Base-by-base conservation (phyloP, 2,329 filamentous ascomycete species). In the Cylindrodendrum hubeiense region DNA sequence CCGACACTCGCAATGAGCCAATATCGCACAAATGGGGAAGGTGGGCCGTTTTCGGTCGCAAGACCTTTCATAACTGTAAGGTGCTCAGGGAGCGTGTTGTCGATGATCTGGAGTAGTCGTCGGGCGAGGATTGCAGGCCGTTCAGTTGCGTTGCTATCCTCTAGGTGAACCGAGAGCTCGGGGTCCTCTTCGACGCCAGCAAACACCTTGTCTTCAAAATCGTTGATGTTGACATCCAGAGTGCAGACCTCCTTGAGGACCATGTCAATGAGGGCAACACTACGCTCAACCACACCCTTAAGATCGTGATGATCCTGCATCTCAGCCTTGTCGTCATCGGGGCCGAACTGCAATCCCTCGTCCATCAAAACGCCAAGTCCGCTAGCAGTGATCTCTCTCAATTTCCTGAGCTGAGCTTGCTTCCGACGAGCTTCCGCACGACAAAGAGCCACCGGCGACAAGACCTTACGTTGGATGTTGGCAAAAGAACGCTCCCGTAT, bases 301-400 rank as follows among this genome's bases (percentile, higher is more conserved):
- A 87, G 86, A 67, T 88, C 85, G 47, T 78, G 75, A 39, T 83
- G 82, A 28, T 84, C 83, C 58, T 84, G 81, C 78, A 81, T 81
- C 56, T 84, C 83, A 43, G 84, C 83, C 54, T 88, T 86, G 43
- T 90, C 87, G 17, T 90, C 88, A 28, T 85, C 85, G 21, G 86
- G 82, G 46, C 87, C 87, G 71, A 93, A 90, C 53, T 89, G 90
- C 51, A 98, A 82, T 3, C 93, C 94, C 76, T 97, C 94, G 60
- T 95, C 93, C 71, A 98, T 90, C 26, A 99, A 83, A 5, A 98
- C 89, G 17, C 96, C 96, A 4, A 98, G 84, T 1, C 93, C 93
- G 74, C 93, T 95, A 2, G 95, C 93, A 60, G 93, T 94, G 79
- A 95, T 89, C 75, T 95, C 88, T 50, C 92, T 88, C 68, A 97